Conservation (phyloP, 176 grass and related monocot species). For the Ensete glaucum region DNA sequence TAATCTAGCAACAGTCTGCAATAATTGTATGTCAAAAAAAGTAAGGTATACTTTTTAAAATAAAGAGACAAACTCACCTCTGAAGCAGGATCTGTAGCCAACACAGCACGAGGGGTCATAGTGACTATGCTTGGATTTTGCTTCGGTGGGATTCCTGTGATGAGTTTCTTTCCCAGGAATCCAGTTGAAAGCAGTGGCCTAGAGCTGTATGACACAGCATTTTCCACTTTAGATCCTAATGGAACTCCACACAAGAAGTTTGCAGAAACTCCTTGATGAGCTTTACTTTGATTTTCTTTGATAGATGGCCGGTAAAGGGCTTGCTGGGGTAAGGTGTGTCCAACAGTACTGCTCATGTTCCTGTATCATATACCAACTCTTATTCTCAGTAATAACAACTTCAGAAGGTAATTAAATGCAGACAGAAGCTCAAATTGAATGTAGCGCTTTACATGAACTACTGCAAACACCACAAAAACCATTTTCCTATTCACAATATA, state of each 20-base stretch:
- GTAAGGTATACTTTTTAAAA: conserved; percentile 1
- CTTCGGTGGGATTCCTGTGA: conserved; percentile 12
- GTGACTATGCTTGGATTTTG: conserved; percentile 3
- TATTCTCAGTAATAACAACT: not conserved
- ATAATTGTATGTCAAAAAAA: conserved; percentile 8
- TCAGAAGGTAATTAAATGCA: not conserved
- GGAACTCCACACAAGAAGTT: conserved; percentile 12
- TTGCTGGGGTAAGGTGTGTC: conserved; percentile 36
- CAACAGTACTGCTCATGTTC: conserved; percentile 36
- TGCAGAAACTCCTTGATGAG: conserved; percentile 19
- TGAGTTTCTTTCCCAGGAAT: conserved; percentile 27
- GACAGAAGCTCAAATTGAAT: no score
- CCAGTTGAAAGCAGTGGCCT: conserved; percentile 5
- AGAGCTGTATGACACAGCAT: not conserved
- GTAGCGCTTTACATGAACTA: no score
- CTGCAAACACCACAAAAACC: no score
- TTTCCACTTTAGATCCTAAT: conserved; percentile 17
- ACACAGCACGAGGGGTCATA: conserved; percentile 21
- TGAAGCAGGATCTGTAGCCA: conserved; percentile 35
- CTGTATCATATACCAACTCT: not conserved
- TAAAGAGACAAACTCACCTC: conserved; percentile 20
- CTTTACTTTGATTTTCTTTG: conserved; percentile 6
- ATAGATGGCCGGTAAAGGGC: conserved; percentile 18
- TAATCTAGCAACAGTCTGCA: not conserved
- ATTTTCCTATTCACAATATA: no score